Evolutionary conservation across 352 stramenopile species (phyloP).

Genomic region (Pythium aquatile): DNA sequence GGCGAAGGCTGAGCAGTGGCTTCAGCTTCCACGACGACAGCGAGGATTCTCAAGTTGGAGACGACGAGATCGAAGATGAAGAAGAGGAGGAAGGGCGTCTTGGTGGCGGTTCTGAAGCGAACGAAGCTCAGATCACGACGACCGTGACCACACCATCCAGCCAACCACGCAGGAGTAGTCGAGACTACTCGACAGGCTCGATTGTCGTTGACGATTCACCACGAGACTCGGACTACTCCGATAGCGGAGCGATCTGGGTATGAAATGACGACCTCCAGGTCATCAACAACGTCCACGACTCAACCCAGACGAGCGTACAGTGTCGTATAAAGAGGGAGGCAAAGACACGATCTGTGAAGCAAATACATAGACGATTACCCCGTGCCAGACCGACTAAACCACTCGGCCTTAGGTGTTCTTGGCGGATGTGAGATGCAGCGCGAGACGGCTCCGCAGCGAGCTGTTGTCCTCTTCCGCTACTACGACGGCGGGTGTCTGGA

Average conservation of each 20-base stretch:
- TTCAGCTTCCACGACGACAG: slow-evolving; percentile 9
- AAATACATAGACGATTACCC: slow-evolving; percentile 6
- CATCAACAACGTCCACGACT: background rate
- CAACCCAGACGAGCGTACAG: background rate
- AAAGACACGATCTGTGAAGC: background rate
- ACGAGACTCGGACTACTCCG: slow-evolving; percentile 11
- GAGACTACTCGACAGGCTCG: background rate
- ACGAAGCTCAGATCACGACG: slow-evolving; percentile 1
- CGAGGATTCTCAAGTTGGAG: background rate
- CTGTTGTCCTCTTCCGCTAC: background rate
- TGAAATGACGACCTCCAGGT: background rate
- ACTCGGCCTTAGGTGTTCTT: slow-evolving; percentile 16
- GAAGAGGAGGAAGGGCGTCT: background rate
- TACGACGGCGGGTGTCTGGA: background rate
- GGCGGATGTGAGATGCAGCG: slow-evolving; percentile 22
- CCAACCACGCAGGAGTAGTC: background rate
- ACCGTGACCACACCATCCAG: background rate
- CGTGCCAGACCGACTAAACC: background rate
- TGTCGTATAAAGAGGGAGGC: background rate
- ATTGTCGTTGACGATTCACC: slow-evolving; percentile 1
- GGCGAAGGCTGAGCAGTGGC: slow-evolving; percentile 15
- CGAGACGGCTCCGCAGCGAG: slow-evolving; percentile 23
- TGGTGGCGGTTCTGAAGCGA: background rate
- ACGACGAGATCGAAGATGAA: background rate
- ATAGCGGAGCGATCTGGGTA: slow-evolving; percentile 18